Base-by-base conservation (phyloP, 2,329 filamentous ascomycete genomes). In the Daldinia sp. region DNA sequence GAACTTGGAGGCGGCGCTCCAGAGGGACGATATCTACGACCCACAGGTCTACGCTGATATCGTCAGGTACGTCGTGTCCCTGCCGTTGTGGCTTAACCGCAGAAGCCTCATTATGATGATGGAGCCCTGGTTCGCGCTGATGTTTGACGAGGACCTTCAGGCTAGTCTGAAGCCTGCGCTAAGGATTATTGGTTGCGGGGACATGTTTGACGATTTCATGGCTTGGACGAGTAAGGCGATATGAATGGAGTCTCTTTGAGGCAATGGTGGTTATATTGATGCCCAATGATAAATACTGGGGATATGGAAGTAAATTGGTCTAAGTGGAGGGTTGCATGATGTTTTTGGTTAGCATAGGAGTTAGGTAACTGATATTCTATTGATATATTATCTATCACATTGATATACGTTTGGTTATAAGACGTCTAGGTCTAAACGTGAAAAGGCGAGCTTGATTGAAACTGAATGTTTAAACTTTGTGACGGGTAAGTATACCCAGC, bases 41-140 rank as follows among this genome's bases (percentile, higher is more conserved):
- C 10, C 44, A 0, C 1, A n/a, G 4, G 12, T 23, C 5, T 55
- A 59, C 50, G 41, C 53, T 7, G 60, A 48, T 44, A 5, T 71
- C 3, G 9, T 71, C 7, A n/a, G 46, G 33, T 71, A 69, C n/a
- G 56, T 71, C 10, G 53, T 41, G n/a, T 57, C 67, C n/a, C 60
- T 71, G n/a, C 67, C 69, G 41, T 4, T 4, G 4, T 71, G 69
- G 69, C 26, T 71, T 3, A 53, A 71, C 28, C 53, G 67, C 1
- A 1, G 4, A 7, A 26, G 3, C 13, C 61, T 71, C 3, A 20
- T 63, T 0, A 13, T 20, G 6, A 46, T 56, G 57, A 4, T 71
- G 3, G 26, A 15, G 4, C 69, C 69, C 1, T 63, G 55, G 54
- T 65, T 71, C 41, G 69, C 54, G 1, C 2, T 9, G 39, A 10